Base-by-base conservation (phyloP, 2,329 filamentous ascomycete genomes). In the Zymoseptoria tritici region DNA sequence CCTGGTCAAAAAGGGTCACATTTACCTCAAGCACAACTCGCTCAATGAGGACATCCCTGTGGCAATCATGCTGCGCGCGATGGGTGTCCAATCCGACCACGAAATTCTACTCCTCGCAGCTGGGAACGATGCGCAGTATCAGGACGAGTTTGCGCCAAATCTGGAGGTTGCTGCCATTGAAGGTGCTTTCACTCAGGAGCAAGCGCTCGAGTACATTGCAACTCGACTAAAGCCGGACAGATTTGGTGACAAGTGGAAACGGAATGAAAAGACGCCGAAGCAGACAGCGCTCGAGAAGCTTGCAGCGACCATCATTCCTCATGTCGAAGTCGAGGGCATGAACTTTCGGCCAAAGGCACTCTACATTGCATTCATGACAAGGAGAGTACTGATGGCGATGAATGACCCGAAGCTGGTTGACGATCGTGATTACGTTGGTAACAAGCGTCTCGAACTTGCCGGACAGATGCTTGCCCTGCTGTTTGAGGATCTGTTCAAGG, bases 401-500 rank as follows among this genome's bases (percentile, higher is more conserved):
- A 89, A 94, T 61, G 90, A 99, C 70, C 84, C 89, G 1, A 91
- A 88, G 59, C 80, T 97, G 57, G 91, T 99, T 1, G 94, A 99
- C 68, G 94, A 99, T 73, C 85, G 94, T 71, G 95, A 99, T 76
- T 99, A 97, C 70, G 91, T 99, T 29, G 94, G 94, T 66, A 99
- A 99, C 78, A 99, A 99, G 77, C 86, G 94, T 61, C 80, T 99
- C 51, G 94, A 99, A 74, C 76, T 99, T 76, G 95, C 95, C 57
- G 94, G 94, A 0, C 94, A 97, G 75, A 86, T 99, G 72, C 78
- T 99, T 62, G 92, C 94, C 2, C 81, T 99, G 0, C 81, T 99
- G 0, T 99, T 99, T 67, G 95, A 99, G 75, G 95, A 99, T 80
- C 77, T 97, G 61, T 99, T 99, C 84, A 99, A 99, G 78, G 89